Percentiles rank a stretch among this genome's conserved stretches.
phyloP scores from a whole-genome alignment of 306 rosid species.

The Corylus heterophylla region DNA sequence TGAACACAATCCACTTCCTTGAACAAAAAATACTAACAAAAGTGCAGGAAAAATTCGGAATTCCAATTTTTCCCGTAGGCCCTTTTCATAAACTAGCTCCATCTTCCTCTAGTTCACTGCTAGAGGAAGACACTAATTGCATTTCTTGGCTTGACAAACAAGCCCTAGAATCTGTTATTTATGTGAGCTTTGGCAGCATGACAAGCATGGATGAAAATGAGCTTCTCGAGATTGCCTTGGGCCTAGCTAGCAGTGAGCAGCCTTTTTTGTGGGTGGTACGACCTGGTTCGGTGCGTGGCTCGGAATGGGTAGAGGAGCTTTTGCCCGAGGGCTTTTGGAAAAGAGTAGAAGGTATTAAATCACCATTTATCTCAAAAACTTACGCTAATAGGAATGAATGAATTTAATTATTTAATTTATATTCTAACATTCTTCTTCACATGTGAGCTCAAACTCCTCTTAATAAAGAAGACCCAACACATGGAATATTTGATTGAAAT shows the following conservation, averaged over 20 bases:
- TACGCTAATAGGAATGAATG: no score
- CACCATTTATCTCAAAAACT: no score
- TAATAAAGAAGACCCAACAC: no score
- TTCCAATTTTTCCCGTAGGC: neutral
- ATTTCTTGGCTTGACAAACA: constrained; percentile 3
- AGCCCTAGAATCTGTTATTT: neutral
- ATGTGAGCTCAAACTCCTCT: no score
- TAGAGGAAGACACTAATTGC: neutral
- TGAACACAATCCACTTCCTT: neutral
- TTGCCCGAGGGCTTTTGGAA: neutral
- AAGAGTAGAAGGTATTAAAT: neutral
- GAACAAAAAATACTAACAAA: neutral
- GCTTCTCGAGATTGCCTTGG: neutral
- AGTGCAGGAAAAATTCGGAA: neutral
- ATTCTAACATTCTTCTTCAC: no score
- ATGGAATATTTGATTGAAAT: no score
- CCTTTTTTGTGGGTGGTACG: constrained; percentile 1
- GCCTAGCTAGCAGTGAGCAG: neutral
- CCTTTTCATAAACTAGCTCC: neutral
- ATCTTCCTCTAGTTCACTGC: neutral
- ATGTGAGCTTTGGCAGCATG: neutral
- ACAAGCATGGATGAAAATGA: neutral
- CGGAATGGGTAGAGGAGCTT: neutral
- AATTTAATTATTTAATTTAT: no score
- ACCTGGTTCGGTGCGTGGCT: neutral